phyloP scores from a whole-genome alignment of 169 alveolate species.

The Cryptosporidium felis region DNA sequence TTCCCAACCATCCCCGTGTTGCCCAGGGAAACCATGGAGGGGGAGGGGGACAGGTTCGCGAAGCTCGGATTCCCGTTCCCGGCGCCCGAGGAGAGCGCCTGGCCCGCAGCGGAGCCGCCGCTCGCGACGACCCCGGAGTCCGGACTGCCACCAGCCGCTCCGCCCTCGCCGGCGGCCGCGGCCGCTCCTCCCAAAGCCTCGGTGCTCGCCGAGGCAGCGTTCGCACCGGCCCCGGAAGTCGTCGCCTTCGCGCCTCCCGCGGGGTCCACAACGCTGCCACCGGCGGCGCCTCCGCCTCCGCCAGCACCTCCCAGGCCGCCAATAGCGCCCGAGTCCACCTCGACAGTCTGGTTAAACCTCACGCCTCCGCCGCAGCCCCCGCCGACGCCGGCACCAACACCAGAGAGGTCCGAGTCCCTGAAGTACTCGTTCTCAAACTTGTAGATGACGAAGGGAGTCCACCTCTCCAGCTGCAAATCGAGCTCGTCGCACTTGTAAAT shows the following conservation, averaged over 20 bases:
- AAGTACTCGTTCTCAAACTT: constrained; percentile 27
- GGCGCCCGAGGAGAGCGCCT: background rate
- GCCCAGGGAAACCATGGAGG: background rate
- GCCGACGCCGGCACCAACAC: background rate
- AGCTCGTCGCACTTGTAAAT: constrained; percentile 58
- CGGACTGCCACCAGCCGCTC: background rate
- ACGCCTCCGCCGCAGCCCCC: background rate
- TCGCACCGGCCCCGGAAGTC: background rate
- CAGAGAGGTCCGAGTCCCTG: background rate
- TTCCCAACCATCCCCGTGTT: background rate
- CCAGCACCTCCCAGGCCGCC: background rate
- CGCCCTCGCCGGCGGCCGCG: background rate
- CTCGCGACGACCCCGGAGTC: background rate
- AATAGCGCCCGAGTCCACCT: background rate
- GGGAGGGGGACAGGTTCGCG: background rate
- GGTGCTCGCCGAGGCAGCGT: background rate
- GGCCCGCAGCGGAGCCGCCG: background rate
- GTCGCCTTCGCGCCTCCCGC: no score
- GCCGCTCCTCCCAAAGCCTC: background rate
- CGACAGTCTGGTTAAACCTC: background rate
- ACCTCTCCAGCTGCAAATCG: constrained; percentile 31
- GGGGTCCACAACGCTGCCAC: background rate
- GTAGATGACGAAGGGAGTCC: constrained; percentile 45
- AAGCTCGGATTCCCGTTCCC: background rate
- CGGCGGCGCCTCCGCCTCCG: background rate